Percentiles rank a stretch among this genome's conserved stretches.
Evolutionary conservation across 129 eudicot genomes (phyloP).

Genomic region (Ambrosia trifida): DNA sequence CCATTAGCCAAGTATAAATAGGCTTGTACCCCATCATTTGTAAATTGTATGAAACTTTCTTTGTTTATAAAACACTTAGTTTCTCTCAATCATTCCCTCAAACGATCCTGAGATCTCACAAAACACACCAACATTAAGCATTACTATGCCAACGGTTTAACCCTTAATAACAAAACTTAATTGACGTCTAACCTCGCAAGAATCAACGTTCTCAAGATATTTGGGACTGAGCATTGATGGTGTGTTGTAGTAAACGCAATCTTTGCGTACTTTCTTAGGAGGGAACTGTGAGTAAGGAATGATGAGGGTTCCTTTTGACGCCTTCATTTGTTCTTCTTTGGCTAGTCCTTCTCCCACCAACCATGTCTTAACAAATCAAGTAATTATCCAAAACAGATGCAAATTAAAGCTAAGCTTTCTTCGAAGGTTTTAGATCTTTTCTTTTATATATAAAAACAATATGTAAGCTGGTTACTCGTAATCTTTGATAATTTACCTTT

Average conservation of each 20-base stretch:
- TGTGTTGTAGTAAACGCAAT: slow-evolving; percentile 70
- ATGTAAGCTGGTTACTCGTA: not conserved
- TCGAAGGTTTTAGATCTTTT: not conserved
- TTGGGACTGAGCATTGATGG: slow-evolving; percentile 81
- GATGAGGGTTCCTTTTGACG: slow-evolving; percentile 68
- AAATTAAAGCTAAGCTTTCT: not conserved
- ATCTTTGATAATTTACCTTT: slow-evolving; percentile 34
- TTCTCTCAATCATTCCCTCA: no score
- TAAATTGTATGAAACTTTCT: no score
- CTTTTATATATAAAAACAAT: not conserved
- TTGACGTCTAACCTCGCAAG: slow-evolving; percentile 74
- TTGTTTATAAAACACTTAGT: no score
- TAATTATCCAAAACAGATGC: not conserved
- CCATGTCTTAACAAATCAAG: slow-evolving; percentile 55
- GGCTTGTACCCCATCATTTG: no score
- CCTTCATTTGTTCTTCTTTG: slow-evolving; percentile 65
- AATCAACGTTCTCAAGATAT: slow-evolving; percentile 65
- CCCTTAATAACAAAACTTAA: not conserved
- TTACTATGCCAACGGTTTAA: not conserved
- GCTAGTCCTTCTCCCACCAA: slow-evolving; percentile 71
- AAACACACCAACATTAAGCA: not conserved
- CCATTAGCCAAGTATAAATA: no score
- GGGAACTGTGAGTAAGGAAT: slow-evolving; percentile 83
- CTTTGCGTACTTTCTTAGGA: slow-evolving; percentile 63
- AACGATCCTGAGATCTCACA: no score